phyloP scores from a whole-genome alignment of 345 rosid genomes.

The Hibiscus mutabilis region DNA sequence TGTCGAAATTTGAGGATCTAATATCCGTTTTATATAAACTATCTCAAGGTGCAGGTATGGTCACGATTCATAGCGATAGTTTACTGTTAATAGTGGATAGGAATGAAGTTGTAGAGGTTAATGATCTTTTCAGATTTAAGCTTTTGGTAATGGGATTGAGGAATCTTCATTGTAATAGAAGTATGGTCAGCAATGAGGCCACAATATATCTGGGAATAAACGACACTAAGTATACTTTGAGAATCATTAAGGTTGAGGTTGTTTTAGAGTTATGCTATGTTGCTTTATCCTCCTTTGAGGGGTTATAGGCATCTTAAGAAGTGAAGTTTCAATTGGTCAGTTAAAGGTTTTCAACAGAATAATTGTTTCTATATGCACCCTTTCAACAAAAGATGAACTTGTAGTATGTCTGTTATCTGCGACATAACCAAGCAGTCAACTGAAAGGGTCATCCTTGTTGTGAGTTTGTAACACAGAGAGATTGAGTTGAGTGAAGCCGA shows the following conservation, averaged over 20 bases:
- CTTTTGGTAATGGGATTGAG: too few species aligned
- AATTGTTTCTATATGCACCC: conserved; percentile 65
- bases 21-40: too few species aligned
- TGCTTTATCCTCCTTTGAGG: conserved; percentile 88
- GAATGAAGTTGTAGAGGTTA: too few species aligned
- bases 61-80: too few species aligned
- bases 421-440: conserved; percentile 83
- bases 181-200: too few species aligned
- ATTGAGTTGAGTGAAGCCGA: conserved; percentile 66
- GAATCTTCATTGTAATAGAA: too few species aligned
- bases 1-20: too few species aligned
- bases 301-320: conserved; percentile 89
- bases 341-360: conserved; percentile 95
- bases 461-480: conserved; percentile 76
- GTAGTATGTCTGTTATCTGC: conserved; percentile 71
- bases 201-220: too few species aligned
- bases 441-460: conserved; percentile 92
- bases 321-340: conserved; percentile 81
- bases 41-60: too few species aligned
- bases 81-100: too few species aligned
- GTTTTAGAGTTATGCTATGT: conserved; percentile 65
- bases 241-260: conserved; percentile 27
- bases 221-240: too few species aligned
- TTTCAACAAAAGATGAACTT: conserved; percentile 75
- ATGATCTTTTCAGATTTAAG: too few species aligned